A percentile compares a stretch with the other conserved stretches of the same genome.
These are phyloP conservation scores for Chlorokybus atmophyticus DNA, from an alignment of 139 green algal genomes.

Conservation along the genomic window DNA sequence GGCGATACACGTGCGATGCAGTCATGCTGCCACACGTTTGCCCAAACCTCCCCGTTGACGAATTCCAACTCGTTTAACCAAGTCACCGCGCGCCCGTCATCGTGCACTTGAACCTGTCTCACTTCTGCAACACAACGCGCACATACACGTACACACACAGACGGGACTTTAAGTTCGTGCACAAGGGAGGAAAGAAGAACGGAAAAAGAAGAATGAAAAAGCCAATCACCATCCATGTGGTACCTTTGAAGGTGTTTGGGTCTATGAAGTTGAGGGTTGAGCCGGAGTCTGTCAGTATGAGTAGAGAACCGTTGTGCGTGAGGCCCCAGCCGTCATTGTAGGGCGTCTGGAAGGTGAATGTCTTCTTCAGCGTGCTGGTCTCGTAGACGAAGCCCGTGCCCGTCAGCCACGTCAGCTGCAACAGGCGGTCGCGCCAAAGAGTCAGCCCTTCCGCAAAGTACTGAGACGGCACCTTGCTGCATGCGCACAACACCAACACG, in stretches of 20 bases:
- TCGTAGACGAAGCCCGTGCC: not conserved
- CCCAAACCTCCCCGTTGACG: conserved; percentile 26
- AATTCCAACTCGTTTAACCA: conserved; percentile 34
- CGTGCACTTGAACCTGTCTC: conserved; percentile 5
- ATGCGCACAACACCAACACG: conserved; percentile 9
- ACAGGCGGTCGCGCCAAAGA: conserved; percentile 2
- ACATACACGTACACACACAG: no score
- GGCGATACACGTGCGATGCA: conserved; percentile 32
- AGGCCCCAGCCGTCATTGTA: conserved; percentile 28
- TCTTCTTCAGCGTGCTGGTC: not conserved
- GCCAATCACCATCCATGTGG: no score
- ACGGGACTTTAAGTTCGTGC: no score
- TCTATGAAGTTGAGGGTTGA: conserved; percentile 24
- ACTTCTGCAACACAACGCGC: not conserved
- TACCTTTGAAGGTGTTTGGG: conserved; percentile 11
- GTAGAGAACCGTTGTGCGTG: conserved; percentile 12
- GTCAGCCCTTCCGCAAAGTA: conserved; percentile 25
- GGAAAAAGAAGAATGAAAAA: no score
- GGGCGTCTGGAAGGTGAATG: not conserved
- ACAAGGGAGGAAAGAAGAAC: no score
- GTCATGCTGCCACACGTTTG: conserved; percentile 27
- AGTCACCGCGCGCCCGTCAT: conserved; percentile 1
- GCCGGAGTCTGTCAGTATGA: conserved; percentile 20
- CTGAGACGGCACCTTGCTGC: not conserved
- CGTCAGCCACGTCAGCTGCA: not conserved